Base-by-base conservation (phyloP, 1,284 basidiomycete species). In the Naganishia sp. region DNA sequence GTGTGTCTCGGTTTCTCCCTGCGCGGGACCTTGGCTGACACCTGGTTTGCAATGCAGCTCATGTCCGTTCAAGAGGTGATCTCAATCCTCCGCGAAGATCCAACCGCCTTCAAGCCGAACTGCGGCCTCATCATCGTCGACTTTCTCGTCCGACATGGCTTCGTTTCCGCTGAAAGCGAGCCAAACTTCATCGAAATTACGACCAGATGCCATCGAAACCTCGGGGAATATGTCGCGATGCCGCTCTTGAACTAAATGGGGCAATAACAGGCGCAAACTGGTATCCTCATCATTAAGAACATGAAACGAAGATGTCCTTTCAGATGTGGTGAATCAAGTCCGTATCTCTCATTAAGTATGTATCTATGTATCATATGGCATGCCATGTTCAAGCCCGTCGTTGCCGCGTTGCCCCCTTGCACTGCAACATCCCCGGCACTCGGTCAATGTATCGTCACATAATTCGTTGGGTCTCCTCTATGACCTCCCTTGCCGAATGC, bases 71-170 rank as follows among this genome's bases (percentile, higher is more conserved):
- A 72, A 11, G 73, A 78, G 25, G 78, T 83, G 21, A 73, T 84
- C 59, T 71, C 77, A 2, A 77, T 77, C 21, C 72, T 86, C 7
- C 70, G 81, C 5, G 72, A 39, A 3, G 55, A 63, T 18, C 65
- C 74, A 5, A 79, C 79, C 31, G 73, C 78, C 63, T 86, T 85
- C 78, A 86, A 86, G 70, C 80, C 84, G 9, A 85, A 84, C 69
- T 85, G 83, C 66, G 85, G 83, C 7, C 73, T 85, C 68, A 82
- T 83, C 6, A 75, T 85, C 54, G 75, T 85, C 28, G 83, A 85
- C 69, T 86, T 86, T 71, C 75, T 84, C 68, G 75, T 85, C 52
- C 78, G 84, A 56, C 83, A 83, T 64, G 83, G 83, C 2, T 75
- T 82, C 50, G 74, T 85, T 42, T 84, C 83, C 1, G 78, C 81